Percentiles rank a stretch among this genome's conserved stretches.
These are phyloP conservation scores for Tephrocybe sp. DNA, from an alignment of 768 basidiomycete species.

Conservation along the genomic window DNA sequence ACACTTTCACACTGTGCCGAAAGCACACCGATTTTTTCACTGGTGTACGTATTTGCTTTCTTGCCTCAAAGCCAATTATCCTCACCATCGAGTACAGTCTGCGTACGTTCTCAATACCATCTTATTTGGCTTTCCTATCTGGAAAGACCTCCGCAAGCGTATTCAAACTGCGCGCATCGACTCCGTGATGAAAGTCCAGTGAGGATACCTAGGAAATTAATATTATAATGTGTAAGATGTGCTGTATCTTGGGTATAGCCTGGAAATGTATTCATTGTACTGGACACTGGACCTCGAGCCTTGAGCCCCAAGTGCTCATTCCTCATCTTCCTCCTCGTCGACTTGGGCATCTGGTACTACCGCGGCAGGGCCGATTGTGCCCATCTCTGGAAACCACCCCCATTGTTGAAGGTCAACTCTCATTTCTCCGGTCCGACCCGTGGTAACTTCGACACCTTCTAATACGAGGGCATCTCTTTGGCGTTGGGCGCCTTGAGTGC, in stretches of 20 bases:
- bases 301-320: too few species aligned
- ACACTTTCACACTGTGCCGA: constrained; percentile 43
- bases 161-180: constrained; percentile 71
- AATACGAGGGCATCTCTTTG: constrained; percentile 76
- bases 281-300: background rate
- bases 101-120: constrained; percentile 53
- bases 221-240: background rate
- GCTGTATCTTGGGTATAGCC: background rate
- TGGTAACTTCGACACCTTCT: constrained; percentile 77
- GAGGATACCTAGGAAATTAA: constrained; percentile 2
- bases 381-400: constrained; percentile 65
- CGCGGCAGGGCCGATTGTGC: constrained; percentile 11
- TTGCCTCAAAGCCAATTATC: background rate
- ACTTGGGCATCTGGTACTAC: constrained; percentile 6
- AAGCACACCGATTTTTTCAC: constrained; percentile 49
- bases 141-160: constrained; percentile 49
- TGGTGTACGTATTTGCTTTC: constrained; percentile 26
- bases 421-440: constrained; percentile 52
- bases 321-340: background rate
- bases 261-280: too few species aligned
- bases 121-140: constrained; percentile 52
- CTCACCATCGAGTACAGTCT: constrained; percentile 32
- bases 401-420: constrained; percentile 54
- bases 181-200: constrained; percentile 76
- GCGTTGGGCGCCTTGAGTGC: constrained; percentile 71